Evolutionary conservation across 2,329 filamentous ascomycete genomes (phyloP).

Genomic region (Diaporthe sp.): DNA sequence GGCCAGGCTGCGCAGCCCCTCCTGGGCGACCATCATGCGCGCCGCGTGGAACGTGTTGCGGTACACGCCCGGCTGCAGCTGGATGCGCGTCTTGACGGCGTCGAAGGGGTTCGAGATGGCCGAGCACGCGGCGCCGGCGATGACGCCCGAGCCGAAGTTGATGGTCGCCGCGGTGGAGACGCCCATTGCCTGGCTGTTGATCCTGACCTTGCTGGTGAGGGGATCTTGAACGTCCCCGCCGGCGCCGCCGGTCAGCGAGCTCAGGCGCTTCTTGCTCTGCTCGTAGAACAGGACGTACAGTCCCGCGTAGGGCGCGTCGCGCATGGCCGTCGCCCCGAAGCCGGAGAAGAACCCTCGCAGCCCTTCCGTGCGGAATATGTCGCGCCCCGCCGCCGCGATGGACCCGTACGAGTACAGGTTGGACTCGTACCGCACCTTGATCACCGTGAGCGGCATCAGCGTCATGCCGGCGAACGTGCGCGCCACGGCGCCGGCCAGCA

Average conservation of each 20-base stretch:
- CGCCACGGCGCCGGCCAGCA: slow-evolving; percentile 86
- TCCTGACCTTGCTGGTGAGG: not conserved
- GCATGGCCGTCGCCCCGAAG: slow-evolving; percentile 91
- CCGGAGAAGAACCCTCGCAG: slow-evolving; percentile 90
- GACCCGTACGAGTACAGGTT: slow-evolving; percentile 87
- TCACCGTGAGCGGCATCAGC: slow-evolving; percentile 95
- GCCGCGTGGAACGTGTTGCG: slow-evolving; percentile 84
- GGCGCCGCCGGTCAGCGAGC: slow-evolving; percentile 43
- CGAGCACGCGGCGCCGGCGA: slow-evolving; percentile 86
- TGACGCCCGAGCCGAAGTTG: slow-evolving; percentile 86
- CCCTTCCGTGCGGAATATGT: slow-evolving; percentile 81
- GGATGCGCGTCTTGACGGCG: slow-evolving; percentile 93
- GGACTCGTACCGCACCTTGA: slow-evolving; percentile 97
- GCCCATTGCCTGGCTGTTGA: slow-evolving; percentile 46
- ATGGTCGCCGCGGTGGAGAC: slow-evolving; percentile 71
- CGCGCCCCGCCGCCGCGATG: slow-evolving; percentile 76
- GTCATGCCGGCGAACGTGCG: slow-evolving; percentile 89
- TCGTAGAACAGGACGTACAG: slow-evolving; percentile 97
- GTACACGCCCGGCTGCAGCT: slow-evolving; percentile 87
- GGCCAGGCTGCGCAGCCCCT: slow-evolving; percentile 84
- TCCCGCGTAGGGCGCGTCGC: slow-evolving; percentile 97
- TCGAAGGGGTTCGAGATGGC: slow-evolving; percentile 96
- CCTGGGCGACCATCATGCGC: slow-evolving; percentile 82
- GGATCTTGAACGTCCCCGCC: not conserved
- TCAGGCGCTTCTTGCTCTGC: slow-evolving; percentile 77